phyloP scores from a whole-genome alignment of 371 early-diverging fungal species.

The Apophysomyces ossiformis region DNA sequence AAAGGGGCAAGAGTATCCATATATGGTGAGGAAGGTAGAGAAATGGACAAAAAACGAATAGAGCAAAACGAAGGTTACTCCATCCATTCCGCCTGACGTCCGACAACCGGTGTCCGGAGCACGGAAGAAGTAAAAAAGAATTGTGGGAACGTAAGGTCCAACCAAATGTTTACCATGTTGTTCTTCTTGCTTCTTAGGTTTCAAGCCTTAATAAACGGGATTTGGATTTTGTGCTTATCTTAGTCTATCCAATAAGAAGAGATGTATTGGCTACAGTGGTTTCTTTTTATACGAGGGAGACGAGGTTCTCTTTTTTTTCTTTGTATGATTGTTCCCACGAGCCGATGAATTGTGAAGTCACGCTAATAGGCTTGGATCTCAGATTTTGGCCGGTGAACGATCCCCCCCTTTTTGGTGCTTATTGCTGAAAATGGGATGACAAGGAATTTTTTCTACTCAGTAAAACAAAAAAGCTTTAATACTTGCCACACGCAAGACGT shows the following conservation, averaged over 20 bases:
- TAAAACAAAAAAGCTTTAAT: neutral
- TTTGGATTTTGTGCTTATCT: too few relatives aligned
- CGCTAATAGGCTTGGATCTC: neutral
- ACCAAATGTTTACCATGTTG: too few relatives aligned
- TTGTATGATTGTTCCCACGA: too few relatives aligned
- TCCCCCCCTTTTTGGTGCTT: constrained; percentile 17
- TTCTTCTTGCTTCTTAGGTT: too few relatives aligned
- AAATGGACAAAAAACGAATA: neutral
- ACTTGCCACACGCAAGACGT: too few relatives aligned
- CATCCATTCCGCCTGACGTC: neutral
- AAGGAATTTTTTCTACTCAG: constrained; percentile 5
- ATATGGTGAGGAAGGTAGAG: constrained; percentile 5
- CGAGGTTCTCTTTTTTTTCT: neutral
- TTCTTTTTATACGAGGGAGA: neutral
- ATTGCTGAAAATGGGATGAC: constrained; percentile 22
- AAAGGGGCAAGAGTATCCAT: neutral
- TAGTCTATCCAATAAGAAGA: too few relatives aligned
- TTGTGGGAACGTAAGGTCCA: neutral
- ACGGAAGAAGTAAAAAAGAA: neutral
- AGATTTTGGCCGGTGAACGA: neutral
- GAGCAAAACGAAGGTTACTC: constrained; percentile 3
- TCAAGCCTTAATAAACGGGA: too few relatives aligned
- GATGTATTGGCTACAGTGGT: too few relatives aligned
- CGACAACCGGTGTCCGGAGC: constrained; percentile 1
- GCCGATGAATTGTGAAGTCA: too few relatives aligned